Evolutionary conservation across 2,329 filamentous ascomycete species (phyloP).

Genomic region (Aspergillus luchuensis): DNA sequence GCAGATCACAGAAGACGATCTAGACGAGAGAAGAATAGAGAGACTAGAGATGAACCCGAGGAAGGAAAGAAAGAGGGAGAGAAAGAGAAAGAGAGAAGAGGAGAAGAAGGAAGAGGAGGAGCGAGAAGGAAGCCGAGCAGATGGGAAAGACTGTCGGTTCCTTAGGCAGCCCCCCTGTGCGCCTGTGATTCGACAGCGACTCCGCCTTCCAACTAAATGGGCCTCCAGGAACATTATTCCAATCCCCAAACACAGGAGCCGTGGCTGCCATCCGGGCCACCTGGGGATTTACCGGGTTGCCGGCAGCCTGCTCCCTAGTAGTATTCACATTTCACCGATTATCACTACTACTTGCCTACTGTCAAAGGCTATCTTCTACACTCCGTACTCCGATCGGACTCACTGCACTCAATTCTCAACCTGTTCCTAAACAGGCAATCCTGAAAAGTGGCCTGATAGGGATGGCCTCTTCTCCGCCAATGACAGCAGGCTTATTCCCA

Average conservation of each 20-base stretch:
- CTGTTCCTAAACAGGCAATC: background rate
- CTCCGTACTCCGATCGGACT: background rate
- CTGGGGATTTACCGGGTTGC: background rate
- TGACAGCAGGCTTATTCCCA: conserved; percentile 31
- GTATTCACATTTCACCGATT: background rate
- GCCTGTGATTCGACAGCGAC: conserved; percentile 20
- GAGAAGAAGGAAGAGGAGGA: conserved; percentile 13
- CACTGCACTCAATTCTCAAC: background rate
- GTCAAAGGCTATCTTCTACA: background rate
- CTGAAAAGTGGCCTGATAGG: conserved; percentile 23
- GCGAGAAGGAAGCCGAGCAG: conserved; percentile 10
- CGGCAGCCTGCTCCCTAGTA: background rate
- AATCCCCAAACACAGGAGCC: conserved; percentile 7
- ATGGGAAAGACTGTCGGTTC: background rate
- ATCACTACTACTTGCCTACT: background rate
- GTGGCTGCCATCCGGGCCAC: conserved; percentile 13
- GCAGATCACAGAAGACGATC: conserved; percentile 7
- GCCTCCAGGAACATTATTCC: background rate
- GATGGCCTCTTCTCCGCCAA: conserved; percentile 19
- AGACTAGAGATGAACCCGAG: conserved; percentile 8
- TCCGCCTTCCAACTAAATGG: conserved; percentile 11
- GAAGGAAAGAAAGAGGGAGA: conserved; percentile 10
- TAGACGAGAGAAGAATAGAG: background rate
- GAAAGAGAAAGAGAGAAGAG: conserved; percentile 11
- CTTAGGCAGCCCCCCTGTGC: conserved; percentile 4